Conservation (phyloP, 352 stramenopile genomes). For the Globisporangium carolinianum region DNA sequence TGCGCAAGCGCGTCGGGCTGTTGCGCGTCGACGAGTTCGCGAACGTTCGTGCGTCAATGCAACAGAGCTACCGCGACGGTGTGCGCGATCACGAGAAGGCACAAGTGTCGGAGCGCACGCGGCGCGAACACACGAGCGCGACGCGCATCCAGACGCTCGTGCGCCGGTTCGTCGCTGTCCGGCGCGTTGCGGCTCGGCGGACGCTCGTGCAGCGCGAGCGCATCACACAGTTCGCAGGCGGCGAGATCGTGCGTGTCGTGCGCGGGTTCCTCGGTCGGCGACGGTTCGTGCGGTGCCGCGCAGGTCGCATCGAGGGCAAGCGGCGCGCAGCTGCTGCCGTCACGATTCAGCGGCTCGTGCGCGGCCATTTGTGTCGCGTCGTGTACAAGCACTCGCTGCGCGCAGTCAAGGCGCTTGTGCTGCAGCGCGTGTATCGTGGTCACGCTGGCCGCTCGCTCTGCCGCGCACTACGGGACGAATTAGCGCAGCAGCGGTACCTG, state of each 20-base stretch:
- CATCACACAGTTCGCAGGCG: slow-evolving; percentile 42
- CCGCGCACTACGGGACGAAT: slow-evolving; percentile 29
- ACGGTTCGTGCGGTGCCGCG: slow-evolving; percentile 27
- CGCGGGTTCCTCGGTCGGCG: slow-evolving; percentile 52
- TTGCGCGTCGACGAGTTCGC: slow-evolving; percentile 44
- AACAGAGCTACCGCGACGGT: slow-evolving; percentile 32
- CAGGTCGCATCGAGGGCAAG: slow-evolving; percentile 12
- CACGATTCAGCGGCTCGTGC: slow-evolving; percentile 56
- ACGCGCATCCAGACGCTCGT: slow-evolving; percentile 50
- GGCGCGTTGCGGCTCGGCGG: slow-evolving; percentile 24
- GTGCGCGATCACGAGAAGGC: slow-evolving; percentile 46
- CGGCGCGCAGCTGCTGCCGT: slow-evolving; percentile 25
- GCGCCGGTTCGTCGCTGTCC: slow-evolving; percentile 41
- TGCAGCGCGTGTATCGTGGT: slow-evolving; percentile 76
- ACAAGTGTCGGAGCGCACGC: slow-evolving; percentile 35
- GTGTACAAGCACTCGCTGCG: slow-evolving; percentile 35
- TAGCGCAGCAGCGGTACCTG: slow-evolving; percentile 32
- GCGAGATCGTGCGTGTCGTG: slow-evolving; percentile 56
- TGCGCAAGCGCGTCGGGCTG: slow-evolving; percentile 27
- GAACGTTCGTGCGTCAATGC: slow-evolving; percentile 36
- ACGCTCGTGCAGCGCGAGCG: slow-evolving; percentile 28
- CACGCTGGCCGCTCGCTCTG: slow-evolving; percentile 42
- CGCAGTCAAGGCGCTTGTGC: slow-evolving; percentile 29
- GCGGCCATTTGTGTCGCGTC: slow-evolving; percentile 55
- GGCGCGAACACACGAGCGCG: slow-evolving; percentile 35